Evolutionary conservation across 495 filamentous ascomycete genomes (phyloP), one percentile per base, ranked within the genome.

Genomic region (Evernia prunastri): DNA sequence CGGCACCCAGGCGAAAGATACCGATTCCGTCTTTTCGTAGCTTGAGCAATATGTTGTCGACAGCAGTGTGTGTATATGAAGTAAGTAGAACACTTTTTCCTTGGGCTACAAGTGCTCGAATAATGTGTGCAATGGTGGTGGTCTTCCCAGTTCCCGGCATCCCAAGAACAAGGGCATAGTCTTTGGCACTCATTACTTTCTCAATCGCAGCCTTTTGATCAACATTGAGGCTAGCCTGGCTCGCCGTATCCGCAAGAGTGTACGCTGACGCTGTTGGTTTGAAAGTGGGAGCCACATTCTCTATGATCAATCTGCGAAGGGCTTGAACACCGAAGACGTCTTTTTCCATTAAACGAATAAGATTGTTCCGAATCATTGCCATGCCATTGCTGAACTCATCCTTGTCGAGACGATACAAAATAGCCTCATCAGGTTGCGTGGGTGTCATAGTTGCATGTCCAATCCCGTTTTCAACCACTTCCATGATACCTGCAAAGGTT

Each of bases 121-220:
- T 97, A 67, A 98, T 96, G 72, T 97, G 92, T 10, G 92, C 89
- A 69, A 97, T 96, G 2, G 94, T 98, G 0, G 94, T 97, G 8
- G 94, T 98, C 72, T 98, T 98, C 58, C 94, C 94, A 13, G 94
- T 98, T 13, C 94, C 94, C 1, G 94, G 94, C 94, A 98, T 97
- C 20, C 94, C 94, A 8, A 97, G 84, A 9, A 97, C 90, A 20
- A 98, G 82, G 8, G 94, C 93, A 73, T 97, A 98, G 74, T 98
- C 91, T 63, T 86, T 82, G 17, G 94, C 94, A 72, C 86, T 90
- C 91, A 97, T 93, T 57, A 96, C 92, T 71, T 97, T 97, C 68
- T 89, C 81, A 59, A 97, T 89, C 0, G 94, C 94, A 54, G 80
- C 80, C 65, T 81, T 86, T 72, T 98, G 94, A 69, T 97, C 94